Percentiles rank a stretch among this genome's conserved stretches.
Evolutionary conservation across 2,329 filamentous ascomycete genomes (phyloP).

Genomic region (Gaeumannomyces sp.): DNA sequence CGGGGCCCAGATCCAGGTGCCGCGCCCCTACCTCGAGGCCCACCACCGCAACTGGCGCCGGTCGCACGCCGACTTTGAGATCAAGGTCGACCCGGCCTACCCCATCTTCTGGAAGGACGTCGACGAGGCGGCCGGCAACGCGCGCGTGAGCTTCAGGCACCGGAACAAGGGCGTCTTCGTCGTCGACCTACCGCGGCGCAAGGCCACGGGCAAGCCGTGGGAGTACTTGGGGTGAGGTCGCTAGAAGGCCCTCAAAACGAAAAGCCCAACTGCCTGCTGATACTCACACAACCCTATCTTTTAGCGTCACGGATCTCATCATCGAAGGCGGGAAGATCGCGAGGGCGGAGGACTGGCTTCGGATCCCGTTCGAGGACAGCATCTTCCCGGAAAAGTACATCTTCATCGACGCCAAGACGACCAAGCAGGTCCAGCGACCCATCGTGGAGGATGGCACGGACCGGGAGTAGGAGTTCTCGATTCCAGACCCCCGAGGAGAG

Average conservation of each 20-base stretch:
- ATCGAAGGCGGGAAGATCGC: slow-evolving; percentile 8
- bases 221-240: slow-evolving; percentile 6
- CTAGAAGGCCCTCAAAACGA: no score
- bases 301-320: slow-evolving; percentile 7
- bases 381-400: not conserved
- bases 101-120: slow-evolving; percentile 10
- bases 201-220: slow-evolving; percentile 9
- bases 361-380: slow-evolving; percentile 11
- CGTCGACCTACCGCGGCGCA: slow-evolving; percentile 10
- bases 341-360: slow-evolving; percentile 9
- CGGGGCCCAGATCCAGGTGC: slow-evolving; percentile 45
- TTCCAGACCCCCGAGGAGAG: no score
- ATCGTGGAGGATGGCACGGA: not conserved
- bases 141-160: slow-evolving; percentile 5
- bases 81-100: slow-evolving; percentile 7
- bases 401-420: not conserved
- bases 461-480: not conserved
- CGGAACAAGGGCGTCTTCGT: slow-evolving; percentile 10
- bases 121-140: slow-evolving; percentile 5
- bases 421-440: not conserved
- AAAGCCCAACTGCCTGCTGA: no score
- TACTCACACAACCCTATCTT: not conserved
- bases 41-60: slow-evolving; percentile 11
- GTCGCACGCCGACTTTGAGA: slow-evolving; percentile 8
- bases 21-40: slow-evolving; percentile 1